Base-by-base conservation (phyloP, 2,329 filamentous ascomycete genomes). In the Cryphonectria naterciae region DNA sequence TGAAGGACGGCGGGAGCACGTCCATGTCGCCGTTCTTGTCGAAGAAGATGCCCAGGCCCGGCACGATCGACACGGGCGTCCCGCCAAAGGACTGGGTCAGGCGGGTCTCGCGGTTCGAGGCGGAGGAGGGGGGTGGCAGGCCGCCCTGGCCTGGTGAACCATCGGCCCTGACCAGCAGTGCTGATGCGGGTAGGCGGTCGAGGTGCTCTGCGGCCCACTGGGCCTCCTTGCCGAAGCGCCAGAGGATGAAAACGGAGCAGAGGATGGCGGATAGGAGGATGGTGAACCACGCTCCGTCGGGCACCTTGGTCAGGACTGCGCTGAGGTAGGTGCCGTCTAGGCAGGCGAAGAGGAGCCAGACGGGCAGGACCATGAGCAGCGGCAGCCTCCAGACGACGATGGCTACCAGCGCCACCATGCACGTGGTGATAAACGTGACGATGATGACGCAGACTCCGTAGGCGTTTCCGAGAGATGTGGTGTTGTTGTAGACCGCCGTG, bases 361-460 rank as follows among this genome's bases (percentile, higher is more conserved):
- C 82, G 0, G 89, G 75, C 49, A 89, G 76, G 10, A 94, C 89
- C n/a, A 91, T 74, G 67, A 85, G 84, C 1, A 88, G 82, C 2
- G 87, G 86, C 37, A 92, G 78, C 28, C 87, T 85, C 92, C 92
- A 95, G 54, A 93, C 90, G 52, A 94, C 84, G 2, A 94, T 84
- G 0, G 92, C 90, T 1, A 92, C 90, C 1, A 95, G 82, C 0
- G 91, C 87, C 1, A 93, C 90, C 85, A 95, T 89, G 78, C 87
- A 91, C 0, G 92, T 94, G 68, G 91, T 91, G 76, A 95, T 89
- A 77, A 94, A 93, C 0, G 92, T 93, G 60, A 94, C 92, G 65
- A 93, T 88, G 75, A 94, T 93, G 77, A 95, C 92, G 74, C 92
- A 95, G 10, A 93, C 90, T 54, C 92, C 92, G 75, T 94, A 94